phyloP scores from a whole-genome alignment of 352 stramenopile genomes.

The Pythium guiyangense region DNA sequence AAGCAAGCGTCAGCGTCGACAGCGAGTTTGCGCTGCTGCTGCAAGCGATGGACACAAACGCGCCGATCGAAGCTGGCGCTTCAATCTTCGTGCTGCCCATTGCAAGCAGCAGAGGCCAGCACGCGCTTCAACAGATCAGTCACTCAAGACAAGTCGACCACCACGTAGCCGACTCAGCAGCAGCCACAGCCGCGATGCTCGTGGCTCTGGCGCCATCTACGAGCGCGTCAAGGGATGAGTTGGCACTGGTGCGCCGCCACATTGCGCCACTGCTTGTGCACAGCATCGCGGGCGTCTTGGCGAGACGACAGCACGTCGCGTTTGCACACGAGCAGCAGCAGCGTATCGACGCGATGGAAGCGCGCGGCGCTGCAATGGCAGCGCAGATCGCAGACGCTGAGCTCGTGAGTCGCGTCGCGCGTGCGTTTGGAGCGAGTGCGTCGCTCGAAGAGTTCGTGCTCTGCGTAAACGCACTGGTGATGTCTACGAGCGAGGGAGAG shows the following conservation, averaged over 20 bases:
- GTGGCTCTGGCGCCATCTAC: neutral
- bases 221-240: no score
- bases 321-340: neutral
- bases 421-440: conserved; percentile 1
- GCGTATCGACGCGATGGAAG: neutral
- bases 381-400: neutral
- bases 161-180: neutral
- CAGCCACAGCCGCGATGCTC: neutral
- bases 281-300: conserved; percentile 1
- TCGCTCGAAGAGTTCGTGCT: conserved; percentile 10
- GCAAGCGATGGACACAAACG: conserved; percentile 7
- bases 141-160: neutral
- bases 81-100: conserved; percentile 6
- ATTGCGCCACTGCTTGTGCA: conserved; percentile 9
- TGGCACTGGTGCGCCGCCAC: neutral
- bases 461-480: conserved; percentile 4
- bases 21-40: conserved; percentile 12
- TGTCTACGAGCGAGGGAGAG: conserved; percentile 2
- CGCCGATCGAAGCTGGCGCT: conserved; percentile 11
- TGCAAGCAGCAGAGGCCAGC: neutral
- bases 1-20: neutral
- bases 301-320: neutral
- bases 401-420: neutral
- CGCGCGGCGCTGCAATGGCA: neutral
- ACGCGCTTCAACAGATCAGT: neutral